Evolutionary conservation across 2,329 filamentous ascomycete species (phyloP).

Genomic region (Magnaporthales sp.): DNA sequence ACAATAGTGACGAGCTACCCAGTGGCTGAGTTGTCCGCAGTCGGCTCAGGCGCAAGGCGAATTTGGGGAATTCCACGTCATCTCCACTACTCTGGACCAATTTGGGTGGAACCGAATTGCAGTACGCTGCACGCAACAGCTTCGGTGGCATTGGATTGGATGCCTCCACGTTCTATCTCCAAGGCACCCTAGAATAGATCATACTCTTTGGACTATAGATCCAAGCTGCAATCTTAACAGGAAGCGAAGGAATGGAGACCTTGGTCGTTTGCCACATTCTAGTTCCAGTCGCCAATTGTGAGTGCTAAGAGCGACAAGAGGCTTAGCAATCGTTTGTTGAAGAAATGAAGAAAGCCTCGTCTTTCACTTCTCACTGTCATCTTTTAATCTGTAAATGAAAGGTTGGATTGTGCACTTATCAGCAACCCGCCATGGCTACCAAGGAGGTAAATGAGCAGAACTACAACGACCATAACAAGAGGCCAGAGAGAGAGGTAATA

Average conservation of each 20-base stretch:
- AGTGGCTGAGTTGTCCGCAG: conserved; percentile 1
- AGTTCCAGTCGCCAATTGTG: not conserved
- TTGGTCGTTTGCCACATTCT: not conserved
- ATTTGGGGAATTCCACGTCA: not conserved
- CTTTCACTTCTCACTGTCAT: not conserved
- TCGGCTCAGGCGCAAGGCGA: not conserved
- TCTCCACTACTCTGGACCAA: not conserved
- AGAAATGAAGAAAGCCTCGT: not conserved
- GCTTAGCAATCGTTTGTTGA: not conserved
- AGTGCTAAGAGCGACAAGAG: too few species aligned
- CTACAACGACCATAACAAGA: too few species aligned
- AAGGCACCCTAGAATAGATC: not conserved
- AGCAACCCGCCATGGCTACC: too few species aligned
- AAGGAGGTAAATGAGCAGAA: too few species aligned
- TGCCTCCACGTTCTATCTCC: not conserved
- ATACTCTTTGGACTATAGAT: too few species aligned
- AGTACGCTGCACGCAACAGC: not conserved
- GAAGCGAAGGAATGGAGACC: not conserved
- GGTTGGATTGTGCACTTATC: too few species aligned
- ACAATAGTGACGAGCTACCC: not conserved
- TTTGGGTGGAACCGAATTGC: not conserved
- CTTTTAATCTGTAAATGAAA: too few species aligned
- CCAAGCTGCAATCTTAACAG: not conserved
- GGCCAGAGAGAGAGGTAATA: too few species aligned
- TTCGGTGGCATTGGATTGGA: not conserved